Conservation (phyloP, 441 rosid genomes). For the Croton setiger region DNA sequence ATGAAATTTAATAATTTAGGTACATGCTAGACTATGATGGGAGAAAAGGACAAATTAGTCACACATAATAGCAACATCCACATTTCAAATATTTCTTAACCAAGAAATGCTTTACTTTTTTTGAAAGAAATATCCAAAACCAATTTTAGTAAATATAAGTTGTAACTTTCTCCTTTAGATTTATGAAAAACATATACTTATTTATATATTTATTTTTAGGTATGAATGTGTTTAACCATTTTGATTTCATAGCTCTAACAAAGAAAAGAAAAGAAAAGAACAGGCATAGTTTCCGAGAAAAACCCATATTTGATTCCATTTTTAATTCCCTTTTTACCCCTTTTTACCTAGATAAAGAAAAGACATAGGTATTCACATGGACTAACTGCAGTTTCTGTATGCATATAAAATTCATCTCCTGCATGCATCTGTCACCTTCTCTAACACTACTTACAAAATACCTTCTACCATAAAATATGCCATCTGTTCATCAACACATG, state of each 20-base stretch:
- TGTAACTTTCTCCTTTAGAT: no score
- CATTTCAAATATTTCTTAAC: no score
- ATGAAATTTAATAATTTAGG: no score
- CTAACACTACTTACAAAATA: conserved; percentile 17
- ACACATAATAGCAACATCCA: no score
- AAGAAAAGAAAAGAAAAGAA: background rate
- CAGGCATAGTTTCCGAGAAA: background rate
- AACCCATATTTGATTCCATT: background rate
- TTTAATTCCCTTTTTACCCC: background rate
- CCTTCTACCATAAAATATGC: background rate
- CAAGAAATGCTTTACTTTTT: no score
- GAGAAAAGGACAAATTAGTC: no score
- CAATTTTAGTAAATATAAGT: no score
- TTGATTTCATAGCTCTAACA: background rate
- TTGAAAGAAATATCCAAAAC: background rate
- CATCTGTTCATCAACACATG: background rate
- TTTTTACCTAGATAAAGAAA: conserved; percentile 8
- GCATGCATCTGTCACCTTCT: conserved; percentile 20
- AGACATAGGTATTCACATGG: conserved; percentile 38
- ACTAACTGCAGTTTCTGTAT: background rate
- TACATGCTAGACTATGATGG: no score
- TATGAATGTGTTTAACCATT: no score
- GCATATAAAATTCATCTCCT: background rate
- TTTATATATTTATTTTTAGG: no score
- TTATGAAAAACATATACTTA: background rate